A percentile compares a stretch with the other conserved stretches of the same genome.
Conservation (phyloP, 108 stramenopile genomes). For the Pseudonitzschia multiseries region DNA sequence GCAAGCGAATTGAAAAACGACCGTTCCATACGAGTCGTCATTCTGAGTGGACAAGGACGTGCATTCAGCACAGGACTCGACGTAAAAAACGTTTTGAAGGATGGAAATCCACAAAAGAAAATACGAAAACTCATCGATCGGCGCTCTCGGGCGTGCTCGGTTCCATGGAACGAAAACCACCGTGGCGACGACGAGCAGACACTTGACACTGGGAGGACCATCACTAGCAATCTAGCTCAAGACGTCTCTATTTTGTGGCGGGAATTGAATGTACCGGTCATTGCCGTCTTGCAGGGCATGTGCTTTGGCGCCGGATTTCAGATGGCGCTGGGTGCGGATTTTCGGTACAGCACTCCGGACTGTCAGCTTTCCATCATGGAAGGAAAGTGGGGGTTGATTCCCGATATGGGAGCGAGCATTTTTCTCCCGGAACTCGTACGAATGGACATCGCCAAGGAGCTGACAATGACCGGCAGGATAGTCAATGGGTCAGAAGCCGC, state of each 20-base stretch:
- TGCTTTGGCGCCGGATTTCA: slow-evolving; percentile 92
- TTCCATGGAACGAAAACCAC: background rate
- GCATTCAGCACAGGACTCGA: slow-evolving; percentile 90
- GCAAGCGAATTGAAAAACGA: slow-evolving; percentile 49
- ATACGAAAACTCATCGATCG: slow-evolving; percentile 55
- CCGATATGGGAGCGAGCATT: slow-evolving; percentile 85
- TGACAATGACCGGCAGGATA: slow-evolving; percentile 86
- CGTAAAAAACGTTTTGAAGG: slow-evolving; percentile 45
- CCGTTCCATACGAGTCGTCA: slow-evolving; percentile 57
- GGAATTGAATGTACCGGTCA: slow-evolving; percentile 81
- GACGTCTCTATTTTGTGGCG: slow-evolving; percentile 87
- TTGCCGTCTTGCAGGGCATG: slow-evolving; percentile 82
- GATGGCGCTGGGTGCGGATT: slow-evolving; percentile 88
- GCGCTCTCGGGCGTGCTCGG: slow-evolving; percentile 27
- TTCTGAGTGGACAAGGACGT: slow-evolving; percentile 72
- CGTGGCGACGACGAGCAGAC: slow-evolving; percentile 22
- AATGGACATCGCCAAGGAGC: slow-evolving; percentile 84
- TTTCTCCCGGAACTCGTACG: slow-evolving; percentile 71
- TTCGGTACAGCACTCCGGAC: slow-evolving; percentile 77
- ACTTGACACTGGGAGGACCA: slow-evolving; percentile 18
- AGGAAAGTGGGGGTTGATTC: slow-evolving; percentile 89
- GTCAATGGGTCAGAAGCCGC: slow-evolving; percentile 69
- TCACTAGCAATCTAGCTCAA: slow-evolving; percentile 82
- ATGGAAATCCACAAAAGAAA: slow-evolving; percentile 33
- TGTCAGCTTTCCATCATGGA: slow-evolving; percentile 89